These are phyloP conservation scores for Ganoderma meredithae DNA, from an alignment of 1,284 basidiomycete genomes.

Conservation along the genomic window DNA sequence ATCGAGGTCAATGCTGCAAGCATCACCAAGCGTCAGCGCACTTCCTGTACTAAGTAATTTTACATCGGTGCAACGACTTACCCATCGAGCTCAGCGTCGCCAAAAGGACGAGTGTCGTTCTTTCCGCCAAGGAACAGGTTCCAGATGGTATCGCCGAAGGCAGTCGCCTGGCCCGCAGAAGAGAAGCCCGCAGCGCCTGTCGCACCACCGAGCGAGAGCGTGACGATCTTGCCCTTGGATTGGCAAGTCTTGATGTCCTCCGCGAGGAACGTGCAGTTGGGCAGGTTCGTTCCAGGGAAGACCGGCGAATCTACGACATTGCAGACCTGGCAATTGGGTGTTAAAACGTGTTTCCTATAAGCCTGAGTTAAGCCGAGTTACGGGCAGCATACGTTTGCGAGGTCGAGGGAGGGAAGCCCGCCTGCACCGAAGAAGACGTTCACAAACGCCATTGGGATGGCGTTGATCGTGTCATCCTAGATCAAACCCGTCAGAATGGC, in stretches of 20 bases:
- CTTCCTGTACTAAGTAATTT: background rate
- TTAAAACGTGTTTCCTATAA: background rate
- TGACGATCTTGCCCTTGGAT: slow-evolving; percentile 68
- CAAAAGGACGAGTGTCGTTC: slow-evolving; percentile 64
- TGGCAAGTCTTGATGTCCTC: slow-evolving; percentile 67
- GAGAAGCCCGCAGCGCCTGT: slow-evolving; percentile 59
- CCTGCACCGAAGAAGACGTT: slow-evolving; percentile 63
- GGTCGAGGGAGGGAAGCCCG: slow-evolving; percentile 63
- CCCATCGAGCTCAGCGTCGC: slow-evolving; percentile 70
- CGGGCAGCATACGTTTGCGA: slow-evolving; percentile 60
- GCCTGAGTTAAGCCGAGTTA: background rate
- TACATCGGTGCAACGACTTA: slow-evolving; percentile 38
- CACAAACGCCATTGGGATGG: slow-evolving; percentile 66
- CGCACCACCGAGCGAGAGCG: slow-evolving; percentile 69
- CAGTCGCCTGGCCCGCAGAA: slow-evolving; percentile 56
- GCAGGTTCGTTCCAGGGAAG: slow-evolving; percentile 63
- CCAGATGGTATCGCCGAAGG: slow-evolving; percentile 69
- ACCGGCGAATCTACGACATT: slow-evolving; percentile 48
- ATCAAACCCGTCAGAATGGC: background rate
- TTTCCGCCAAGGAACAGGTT: slow-evolving; percentile 69
- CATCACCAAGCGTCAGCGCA: background rate
- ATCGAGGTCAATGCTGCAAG: slow-evolving; percentile 61
- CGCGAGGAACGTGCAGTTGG: slow-evolving; percentile 63
- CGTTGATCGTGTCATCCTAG: slow-evolving; percentile 58
- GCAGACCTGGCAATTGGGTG: slow-evolving; percentile 52